Base-by-base conservation (phyloP, 23 red algal species). In the Gracilaria domingensis region DNA sequence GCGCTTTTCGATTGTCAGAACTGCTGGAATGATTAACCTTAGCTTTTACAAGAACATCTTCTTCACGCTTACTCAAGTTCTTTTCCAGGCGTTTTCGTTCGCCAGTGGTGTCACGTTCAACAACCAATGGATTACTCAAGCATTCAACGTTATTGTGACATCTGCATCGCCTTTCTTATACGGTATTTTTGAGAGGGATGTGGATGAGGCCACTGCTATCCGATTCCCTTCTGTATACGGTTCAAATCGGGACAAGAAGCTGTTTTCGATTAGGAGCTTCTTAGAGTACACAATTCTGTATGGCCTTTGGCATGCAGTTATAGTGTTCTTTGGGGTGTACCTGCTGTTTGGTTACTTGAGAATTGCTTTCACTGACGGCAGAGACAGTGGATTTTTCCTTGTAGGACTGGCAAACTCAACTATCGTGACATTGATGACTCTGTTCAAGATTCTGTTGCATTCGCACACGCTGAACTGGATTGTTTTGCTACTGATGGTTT, bases 31-130 rank as follows among this genome's bases (percentile, higher is more conserved):
- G 90, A 98, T 98, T 59, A 91, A 91, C 81, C 74, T 95, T n/a
- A 91, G 84, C 20, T 94, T 98, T 76, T 98, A 98, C 88, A 98
- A 98, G 81, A 98, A 98, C 40, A 92, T 94, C 66, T 87, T 94
- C 56, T 95, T 98, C 82, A 93, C 92, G 23, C 54, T 95, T 64
- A 89, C 86, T 26, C 91, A 94, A 56, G 78, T 95, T 34, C 86
- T 94, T 26, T 98, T 93, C 85, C 92, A 94, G 78, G 67, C 84
- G 16, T 98, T 88, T 70, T 88, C 70, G 38, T 90, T 93, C 47
- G 93, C 55, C 21, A 85, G 80, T 34, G 96, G 96, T 28, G 65
- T 81, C 0, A 93, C 96, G 23, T 89, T 98, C 51, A 86, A 95
- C 65, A 91, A 94, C 50, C 86, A 94, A 55, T 98, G 93, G 92